These are phyloP conservation scores for Rutstroemia sp. DNA, from an alignment of 2,329 filamentous ascomycete genomes.

Conservation along the genomic window DNA sequence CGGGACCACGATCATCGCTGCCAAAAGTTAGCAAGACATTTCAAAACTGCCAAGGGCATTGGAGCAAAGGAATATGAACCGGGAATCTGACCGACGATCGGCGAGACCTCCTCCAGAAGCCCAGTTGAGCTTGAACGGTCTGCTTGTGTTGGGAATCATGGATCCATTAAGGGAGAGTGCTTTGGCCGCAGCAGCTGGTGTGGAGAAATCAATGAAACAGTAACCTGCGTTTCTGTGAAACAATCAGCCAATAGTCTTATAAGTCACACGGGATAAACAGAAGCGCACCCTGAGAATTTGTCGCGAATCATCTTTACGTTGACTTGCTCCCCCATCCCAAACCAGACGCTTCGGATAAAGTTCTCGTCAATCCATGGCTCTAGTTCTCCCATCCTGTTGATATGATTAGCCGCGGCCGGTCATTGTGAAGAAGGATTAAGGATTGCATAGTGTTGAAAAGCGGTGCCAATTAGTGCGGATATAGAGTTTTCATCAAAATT, in stretches of 20 bases:
- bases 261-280: not conserved
- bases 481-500: too few relatives aligned
- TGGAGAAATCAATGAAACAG: constrained; percentile 92
- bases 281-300: constrained; percentile 87
- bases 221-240: constrained; percentile 80
- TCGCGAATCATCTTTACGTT: constrained; percentile 99
- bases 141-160: constrained; percentile 85
- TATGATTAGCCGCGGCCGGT: not conserved
- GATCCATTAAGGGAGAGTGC: constrained; percentile 85
- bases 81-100: constrained; percentile 67
- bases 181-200: constrained; percentile 78
- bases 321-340: constrained; percentile 85
- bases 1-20: constrained; percentile 90
- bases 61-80: constrained; percentile 24
- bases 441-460: too few relatives aligned
- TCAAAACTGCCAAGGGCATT: constrained; percentile 4
- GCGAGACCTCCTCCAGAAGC: constrained; percentile 92
- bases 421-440: too few relatives aligned
- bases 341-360: constrained; percentile 90
- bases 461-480: too few relatives aligned
- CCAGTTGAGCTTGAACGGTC: constrained; percentile 99
- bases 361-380: constrained; percentile 99
- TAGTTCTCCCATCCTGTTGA: constrained; percentile 89
- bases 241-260: not conserved
- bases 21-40: constrained; percentile 19